These are phyloP conservation scores for Chrysoporthe cubensis DNA, from an alignment of 2,329 filamentous ascomycete species.

Conservation along the genomic window DNA sequence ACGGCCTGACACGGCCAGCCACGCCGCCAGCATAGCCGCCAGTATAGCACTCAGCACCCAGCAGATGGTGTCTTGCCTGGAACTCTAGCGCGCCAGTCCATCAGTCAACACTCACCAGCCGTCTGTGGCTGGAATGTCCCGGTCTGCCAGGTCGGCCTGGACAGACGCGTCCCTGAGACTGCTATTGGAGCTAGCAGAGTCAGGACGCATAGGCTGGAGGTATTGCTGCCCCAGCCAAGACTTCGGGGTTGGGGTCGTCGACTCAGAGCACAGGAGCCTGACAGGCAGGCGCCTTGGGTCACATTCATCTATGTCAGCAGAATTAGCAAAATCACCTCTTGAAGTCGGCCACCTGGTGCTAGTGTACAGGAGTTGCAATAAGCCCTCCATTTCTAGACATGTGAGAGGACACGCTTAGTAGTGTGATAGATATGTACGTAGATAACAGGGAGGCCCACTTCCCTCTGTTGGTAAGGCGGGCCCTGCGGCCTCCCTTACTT, in stretches of 20 bases:
- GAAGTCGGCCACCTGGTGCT: too few species aligned
- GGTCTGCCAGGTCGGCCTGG: background rate
- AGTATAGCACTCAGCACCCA: background rate
- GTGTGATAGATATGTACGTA: background rate
- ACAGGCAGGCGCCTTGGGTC: too few species aligned
- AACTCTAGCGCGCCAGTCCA: constrained; percentile 13
- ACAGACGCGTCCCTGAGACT: background rate
- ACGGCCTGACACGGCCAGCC: too few species aligned
- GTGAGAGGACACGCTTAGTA: too few species aligned
- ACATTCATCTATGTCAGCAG: too few species aligned
- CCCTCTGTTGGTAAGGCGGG: constrained; percentile 4
- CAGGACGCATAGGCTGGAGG: too few species aligned
- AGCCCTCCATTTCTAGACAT: too few species aligned
- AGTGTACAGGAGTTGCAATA: too few species aligned
- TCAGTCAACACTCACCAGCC: background rate
- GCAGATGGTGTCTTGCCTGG: constrained; percentile 1
- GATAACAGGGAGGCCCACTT: background rate
- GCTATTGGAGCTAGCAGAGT: background rate
- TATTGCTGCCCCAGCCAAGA: too few species aligned
- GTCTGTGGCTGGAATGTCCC: constrained; percentile 1
- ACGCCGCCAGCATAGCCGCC: too few species aligned
- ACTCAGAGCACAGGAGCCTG: too few species aligned
- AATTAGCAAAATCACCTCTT: too few species aligned
- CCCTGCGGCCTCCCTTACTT: background rate
- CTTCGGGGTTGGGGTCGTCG: background rate